Percentiles rank a stretch among this genome's conserved stretches.
These are phyloP conservation scores for Pyrenochaeta sp. DNA, from an alignment of 2,329 filamentous ascomycete genomes.

Conservation along the genomic window DNA sequence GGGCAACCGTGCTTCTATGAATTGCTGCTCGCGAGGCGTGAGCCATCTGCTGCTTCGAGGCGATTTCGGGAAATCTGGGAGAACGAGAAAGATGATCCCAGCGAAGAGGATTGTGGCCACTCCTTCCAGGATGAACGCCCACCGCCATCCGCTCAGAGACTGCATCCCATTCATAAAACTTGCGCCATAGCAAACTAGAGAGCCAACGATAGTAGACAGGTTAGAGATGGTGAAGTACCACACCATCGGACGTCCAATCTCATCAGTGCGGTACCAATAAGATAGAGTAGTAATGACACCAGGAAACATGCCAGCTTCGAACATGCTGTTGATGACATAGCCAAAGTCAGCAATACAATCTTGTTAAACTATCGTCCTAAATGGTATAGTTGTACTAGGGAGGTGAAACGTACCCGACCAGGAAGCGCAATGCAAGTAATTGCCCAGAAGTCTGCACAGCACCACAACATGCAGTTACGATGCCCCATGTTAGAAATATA, in stretches of 20 bases:
- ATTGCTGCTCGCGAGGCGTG: conserved; percentile 49
- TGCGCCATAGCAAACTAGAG: not conserved
- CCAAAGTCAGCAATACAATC: no score
- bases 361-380: conserved; percentile 7
- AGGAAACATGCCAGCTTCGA: conserved; percentile 3
- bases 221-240: not conserved
- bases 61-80: conserved; percentile 56
- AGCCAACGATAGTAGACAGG: not conserved
- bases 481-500: conserved; percentile 24
- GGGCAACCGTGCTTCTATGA: conserved; percentile 47
- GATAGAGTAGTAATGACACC: not conserved
- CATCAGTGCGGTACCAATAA: conserved; percentile 38
- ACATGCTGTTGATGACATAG: not conserved
- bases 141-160: conserved; percentile 24
- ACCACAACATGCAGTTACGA: conserved; percentile 29
- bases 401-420: conserved; percentile 18
- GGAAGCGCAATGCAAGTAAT: conserved; percentile 54
- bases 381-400: not conserved
- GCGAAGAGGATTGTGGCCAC: not conserved
- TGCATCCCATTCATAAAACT: conserved; percentile 5
- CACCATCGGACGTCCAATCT: not conserved
- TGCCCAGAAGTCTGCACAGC: conserved; percentile 55
- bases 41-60: conserved; percentile 46
- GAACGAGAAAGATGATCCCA: conserved; percentile 36
- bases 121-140: conserved; percentile 1